Evolutionary conservation across 805 yeast genomes (phyloP).

Genomic region (Danielia oregonensis): DNA sequence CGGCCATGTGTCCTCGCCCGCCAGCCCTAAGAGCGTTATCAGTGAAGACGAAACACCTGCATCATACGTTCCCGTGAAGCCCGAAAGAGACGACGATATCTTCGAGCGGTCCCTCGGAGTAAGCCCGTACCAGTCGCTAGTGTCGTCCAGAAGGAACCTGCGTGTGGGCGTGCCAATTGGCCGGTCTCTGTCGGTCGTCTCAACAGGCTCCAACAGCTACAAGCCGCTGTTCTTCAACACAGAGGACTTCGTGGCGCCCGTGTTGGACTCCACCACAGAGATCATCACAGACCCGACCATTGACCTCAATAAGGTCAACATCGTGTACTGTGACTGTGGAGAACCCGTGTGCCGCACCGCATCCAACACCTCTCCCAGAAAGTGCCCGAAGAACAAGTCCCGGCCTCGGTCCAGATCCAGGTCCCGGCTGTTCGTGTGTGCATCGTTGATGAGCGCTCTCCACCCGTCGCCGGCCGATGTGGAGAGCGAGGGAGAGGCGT

Average conservation of each 20-base stretch:
- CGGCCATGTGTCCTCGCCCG: too few relatives aligned
- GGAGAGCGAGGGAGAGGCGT: slow-evolving; percentile 1
- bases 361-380: background rate
- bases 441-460: slow-evolving; percentile 5
- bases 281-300: slow-evolving; percentile 25
- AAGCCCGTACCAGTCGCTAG: slow-evolving; percentile 1
- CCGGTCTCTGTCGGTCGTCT: slow-evolving; percentile 6
- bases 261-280: slow-evolving; percentile 29
- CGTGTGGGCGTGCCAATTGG: slow-evolving; percentile 1
- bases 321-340: slow-evolving; percentile 13
- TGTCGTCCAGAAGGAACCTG: slow-evolving; percentile 1
- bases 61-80: background rate
- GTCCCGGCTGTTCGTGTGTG: slow-evolving; percentile 6
- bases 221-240: slow-evolving; percentile 12
- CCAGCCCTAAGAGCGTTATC: too few relatives aligned
- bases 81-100: slow-evolving; percentile 1
- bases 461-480: slow-evolving; percentile 1
- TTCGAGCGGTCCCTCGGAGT: slow-evolving; percentile 7
- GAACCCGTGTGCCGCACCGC: background rate
- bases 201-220: slow-evolving; percentile 1
- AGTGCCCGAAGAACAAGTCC: background rate
- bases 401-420: slow-evolving; percentile 1
- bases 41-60: background rate
- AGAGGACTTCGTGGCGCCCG: slow-evolving; percentile 30
- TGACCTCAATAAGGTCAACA: slow-evolving; percentile 21